Evolutionary conservation across 2,329 filamentous ascomycete species (phyloP), one percentile per base, ranked within the genome.

Genomic region (Diaporthe batatas): DNA sequence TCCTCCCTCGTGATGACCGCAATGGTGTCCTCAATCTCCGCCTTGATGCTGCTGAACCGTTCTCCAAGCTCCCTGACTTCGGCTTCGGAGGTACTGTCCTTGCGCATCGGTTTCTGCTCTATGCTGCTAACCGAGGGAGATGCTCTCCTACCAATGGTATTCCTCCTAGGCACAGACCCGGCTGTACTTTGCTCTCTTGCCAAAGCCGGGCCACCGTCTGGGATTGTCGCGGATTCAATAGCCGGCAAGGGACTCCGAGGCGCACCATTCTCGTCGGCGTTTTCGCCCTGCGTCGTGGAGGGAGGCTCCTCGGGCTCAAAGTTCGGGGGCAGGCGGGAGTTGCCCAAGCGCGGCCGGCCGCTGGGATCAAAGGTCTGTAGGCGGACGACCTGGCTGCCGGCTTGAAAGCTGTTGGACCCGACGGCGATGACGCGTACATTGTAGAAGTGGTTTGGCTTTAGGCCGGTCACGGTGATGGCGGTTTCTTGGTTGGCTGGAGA

Each of bases 361-460:
- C 92, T 91, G 77, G 85, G 87, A 79, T 85, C 88, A 81, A 89
- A 91, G 59, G 96, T 98, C 77, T 93, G 90, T 70, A 99, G 86
- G 70, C 96, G 93, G 75, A 98, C 91, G 49, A 97, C 91, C 6
- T 91, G 88, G 81, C 96, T 98, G 49, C 94, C 93, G 0, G 95
- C 94, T 79, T 97, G 94, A 78, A 98, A 98, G 81, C 96, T 97
- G 77, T 95, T 94, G 39, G 92, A 90, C 64, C 96, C 97, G 70
- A 98, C 93, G 51, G 96, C 94, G 77, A 98, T 93, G 70, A 98
- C 94, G 74, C 96, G 92, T 36, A 99, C 92, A 76, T 97, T 97
- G 83, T 98, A 98, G 79, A 95, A 97, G 78, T 94, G 93, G 76
- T 93, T 91, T 0, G 96, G 95, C 77, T 93, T 92, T 10, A 99